Evolutionary conservation across 768 basidiomycete genomes (phyloP).

Genomic region (Boletus subcaerulescens): DNA sequence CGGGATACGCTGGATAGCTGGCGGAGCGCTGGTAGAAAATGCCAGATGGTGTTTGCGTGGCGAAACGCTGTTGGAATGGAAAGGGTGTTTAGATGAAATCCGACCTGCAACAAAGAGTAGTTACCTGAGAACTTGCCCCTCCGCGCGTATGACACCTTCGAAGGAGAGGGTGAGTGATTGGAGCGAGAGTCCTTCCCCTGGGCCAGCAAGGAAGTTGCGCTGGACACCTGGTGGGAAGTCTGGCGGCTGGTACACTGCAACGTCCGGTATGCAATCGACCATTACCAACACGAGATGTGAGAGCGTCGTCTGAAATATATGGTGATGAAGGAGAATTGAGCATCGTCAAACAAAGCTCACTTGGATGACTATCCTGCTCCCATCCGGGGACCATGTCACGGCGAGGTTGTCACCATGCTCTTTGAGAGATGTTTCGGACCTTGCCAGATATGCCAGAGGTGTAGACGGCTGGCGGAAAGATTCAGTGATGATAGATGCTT

Average conservation of each 20-base stretch:
- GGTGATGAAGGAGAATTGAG: constrained; percentile 1
- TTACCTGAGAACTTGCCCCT: constrained; percentile 72
- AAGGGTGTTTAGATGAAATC: background rate
- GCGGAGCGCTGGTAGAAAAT: constrained; percentile 72
- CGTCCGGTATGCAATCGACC: constrained; percentile 56
- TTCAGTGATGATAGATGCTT: background rate
- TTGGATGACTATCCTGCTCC: constrained; percentile 73
- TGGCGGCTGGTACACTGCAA: constrained; percentile 53
- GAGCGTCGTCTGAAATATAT: constrained; percentile 58
- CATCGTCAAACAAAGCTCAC: constrained; percentile 40
- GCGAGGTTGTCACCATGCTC: constrained; percentile 81
- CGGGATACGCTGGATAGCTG: constrained; percentile 79
- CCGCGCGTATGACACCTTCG: constrained; percentile 78
- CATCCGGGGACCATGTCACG: constrained; percentile 83
- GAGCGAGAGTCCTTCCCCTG: constrained; percentile 74
- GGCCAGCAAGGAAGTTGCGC: constrained; percentile 70
- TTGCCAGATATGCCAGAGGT: constrained; percentile 67
- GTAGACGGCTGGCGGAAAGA: constrained; percentile 55
- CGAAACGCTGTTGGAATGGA: constrained; percentile 53
- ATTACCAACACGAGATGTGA: constrained; percentile 78
- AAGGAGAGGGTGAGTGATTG: constrained; percentile 68
- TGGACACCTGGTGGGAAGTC: constrained; percentile 47
- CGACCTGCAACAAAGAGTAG: background rate
- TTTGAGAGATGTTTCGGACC: constrained; percentile 71
- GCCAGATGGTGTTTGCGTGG: constrained; percentile 66